Evolutionary conservation across 2,329 filamentous ascomycete species (phyloP).

Genomic region (Xylariaceae sp.): DNA sequence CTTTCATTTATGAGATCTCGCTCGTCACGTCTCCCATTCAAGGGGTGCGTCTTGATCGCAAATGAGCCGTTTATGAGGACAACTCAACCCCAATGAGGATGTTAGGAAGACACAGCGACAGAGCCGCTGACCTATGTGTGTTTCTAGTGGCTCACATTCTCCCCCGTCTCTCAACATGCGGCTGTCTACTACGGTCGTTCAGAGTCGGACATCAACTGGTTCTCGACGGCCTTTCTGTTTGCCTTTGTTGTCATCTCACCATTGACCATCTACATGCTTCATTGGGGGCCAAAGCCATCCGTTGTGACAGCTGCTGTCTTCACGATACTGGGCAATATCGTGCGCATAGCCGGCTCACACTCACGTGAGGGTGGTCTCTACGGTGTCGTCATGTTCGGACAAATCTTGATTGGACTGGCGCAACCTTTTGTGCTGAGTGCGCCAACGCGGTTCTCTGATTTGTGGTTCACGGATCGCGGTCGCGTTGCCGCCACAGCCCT

Average conservation of each 20-base stretch:
- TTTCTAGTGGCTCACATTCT: conserved; percentile 81
- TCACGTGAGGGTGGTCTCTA: conserved; percentile 56
- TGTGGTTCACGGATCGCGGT: conserved; percentile 86
- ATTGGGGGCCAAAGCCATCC: conserved; percentile 71
- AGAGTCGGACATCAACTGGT: conserved; percentile 82
- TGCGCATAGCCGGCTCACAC: conserved; percentile 70
- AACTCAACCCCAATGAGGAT: not conserved
- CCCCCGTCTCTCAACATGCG: conserved; percentile 70
- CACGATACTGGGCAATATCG: conserved; percentile 81
- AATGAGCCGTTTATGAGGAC: not conserved
- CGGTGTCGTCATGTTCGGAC: conserved; percentile 79
- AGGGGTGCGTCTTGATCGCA: not conserved
- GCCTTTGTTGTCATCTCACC: conserved; percentile 72
- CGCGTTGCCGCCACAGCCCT: conserved; percentile 84
- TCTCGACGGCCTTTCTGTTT: conserved; percentile 82
- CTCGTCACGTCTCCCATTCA: not conserved
- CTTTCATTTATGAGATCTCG: not conserved
- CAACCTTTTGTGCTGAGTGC: conserved; percentile 90
- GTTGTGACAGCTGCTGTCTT: conserved; percentile 70
- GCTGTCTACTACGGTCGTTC: conserved; percentile 70
- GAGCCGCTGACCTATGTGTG: conserved; percentile 4
- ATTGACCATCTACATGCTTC: conserved; percentile 68
- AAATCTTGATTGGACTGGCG: conserved; percentile 81
- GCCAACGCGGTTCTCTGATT: conserved; percentile 83
- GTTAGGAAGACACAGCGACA: not conserved